Evolutionary conservation across 2,329 filamentous ascomycete species (phyloP).

Genomic region (Dothiorella sarmentorum): DNA sequence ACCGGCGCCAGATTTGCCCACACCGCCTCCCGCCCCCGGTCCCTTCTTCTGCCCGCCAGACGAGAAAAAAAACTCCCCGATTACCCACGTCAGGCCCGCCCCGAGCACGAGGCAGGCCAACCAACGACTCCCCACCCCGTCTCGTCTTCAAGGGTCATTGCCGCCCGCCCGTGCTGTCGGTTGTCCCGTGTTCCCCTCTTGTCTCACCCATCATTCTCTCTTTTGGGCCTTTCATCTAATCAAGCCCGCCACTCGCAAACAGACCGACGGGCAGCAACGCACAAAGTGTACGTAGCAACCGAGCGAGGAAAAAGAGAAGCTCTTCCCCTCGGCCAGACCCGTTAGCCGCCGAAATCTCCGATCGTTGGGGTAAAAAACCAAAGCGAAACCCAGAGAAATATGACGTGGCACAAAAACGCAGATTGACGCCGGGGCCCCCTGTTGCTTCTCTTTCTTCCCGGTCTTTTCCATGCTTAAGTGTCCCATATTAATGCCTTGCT

Average conservation of each 20-base stretch:
- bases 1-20: not conserved
- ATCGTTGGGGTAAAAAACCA: no score
- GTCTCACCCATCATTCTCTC: not conserved
- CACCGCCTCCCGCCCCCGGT: constrained; percentile 13
- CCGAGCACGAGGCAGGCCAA: constrained; percentile 3
- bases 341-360: constrained; percentile 12
- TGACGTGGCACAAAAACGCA: constrained; percentile 12
- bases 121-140: not conserved
- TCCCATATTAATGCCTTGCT: not conserved
- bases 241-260: no score
- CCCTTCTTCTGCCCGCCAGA: not conserved
- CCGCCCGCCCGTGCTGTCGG: not conserved
- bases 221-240: not conserved
- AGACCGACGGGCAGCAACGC: no score
- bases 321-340: not conserved
- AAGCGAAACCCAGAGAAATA: constrained; percentile 6
- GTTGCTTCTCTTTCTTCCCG: not conserved
- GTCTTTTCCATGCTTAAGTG: not conserved
- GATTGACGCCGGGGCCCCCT: not conserved
- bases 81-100: not conserved
- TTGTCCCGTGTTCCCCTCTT: no score
- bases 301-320: not conserved
- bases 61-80: constrained; percentile 6
- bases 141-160: not conserved
- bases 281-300: no score